These are phyloP conservation scores for Mycena amicta DNA, from an alignment of 768 basidiomycete genomes.

Conservation along the genomic window DNA sequence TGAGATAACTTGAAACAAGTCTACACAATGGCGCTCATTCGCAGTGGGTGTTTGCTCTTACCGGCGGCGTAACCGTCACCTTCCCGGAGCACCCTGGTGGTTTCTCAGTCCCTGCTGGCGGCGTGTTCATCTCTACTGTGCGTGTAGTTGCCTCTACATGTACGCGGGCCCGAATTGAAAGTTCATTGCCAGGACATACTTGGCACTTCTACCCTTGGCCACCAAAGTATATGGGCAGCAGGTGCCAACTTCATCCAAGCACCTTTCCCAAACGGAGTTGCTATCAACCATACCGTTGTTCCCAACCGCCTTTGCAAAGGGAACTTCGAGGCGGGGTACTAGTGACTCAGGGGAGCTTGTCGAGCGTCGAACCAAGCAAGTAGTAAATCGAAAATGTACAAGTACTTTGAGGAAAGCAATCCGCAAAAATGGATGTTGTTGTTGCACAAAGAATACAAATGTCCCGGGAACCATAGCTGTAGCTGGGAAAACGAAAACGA, in stretches of 20 bases:
- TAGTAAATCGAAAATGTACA: too few species aligned
- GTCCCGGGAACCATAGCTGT: constrained; percentile 13
- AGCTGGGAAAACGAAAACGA: neutral
- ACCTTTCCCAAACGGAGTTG: constrained; percentile 22
- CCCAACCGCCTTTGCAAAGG: constrained; percentile 14
- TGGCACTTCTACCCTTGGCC: constrained; percentile 22
- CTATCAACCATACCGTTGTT: constrained; percentile 23
- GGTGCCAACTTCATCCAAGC: constrained; percentile 24
- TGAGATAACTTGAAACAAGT: neutral
- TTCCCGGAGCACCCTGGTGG: constrained; percentile 23
- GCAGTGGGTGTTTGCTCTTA: constrained; percentile 26
- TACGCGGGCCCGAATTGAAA: neutral
- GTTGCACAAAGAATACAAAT: constrained; percentile 13
- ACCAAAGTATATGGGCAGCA: constrained; percentile 24
- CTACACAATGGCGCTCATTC: constrained; percentile 25
- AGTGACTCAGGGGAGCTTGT: neutral
- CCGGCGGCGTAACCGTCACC: constrained; percentile 21
- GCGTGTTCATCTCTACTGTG: constrained; percentile 24
- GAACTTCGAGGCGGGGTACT: too few species aligned
- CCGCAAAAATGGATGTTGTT: neutral
- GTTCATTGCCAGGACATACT: constrained; percentile 18
- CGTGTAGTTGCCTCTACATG: constrained; percentile 8
- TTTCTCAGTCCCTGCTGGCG: constrained; percentile 20
- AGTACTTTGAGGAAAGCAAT: neutral
- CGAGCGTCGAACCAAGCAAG: neutral